phyloP scores from a whole-genome alignment of 352 stramenopile genomes.

The Aphanomyces stellatus region DNA sequence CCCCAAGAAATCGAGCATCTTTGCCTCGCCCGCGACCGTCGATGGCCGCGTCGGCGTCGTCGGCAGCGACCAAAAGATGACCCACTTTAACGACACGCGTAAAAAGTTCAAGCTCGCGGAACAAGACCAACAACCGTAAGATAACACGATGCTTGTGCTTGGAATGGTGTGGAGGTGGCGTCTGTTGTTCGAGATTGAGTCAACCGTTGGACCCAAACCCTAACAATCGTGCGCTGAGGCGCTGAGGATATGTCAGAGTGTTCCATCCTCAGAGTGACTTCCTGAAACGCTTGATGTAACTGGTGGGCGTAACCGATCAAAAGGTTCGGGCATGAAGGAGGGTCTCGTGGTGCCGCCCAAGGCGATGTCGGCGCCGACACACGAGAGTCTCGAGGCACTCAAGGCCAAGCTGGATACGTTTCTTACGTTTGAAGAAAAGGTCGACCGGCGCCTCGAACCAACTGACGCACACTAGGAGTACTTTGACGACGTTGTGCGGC shows the following conservation, averaged over 20 bases:
- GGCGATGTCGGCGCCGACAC: not conserved
- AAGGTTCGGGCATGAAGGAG: no score
- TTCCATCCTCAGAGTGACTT: no score
- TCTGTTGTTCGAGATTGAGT: no score
- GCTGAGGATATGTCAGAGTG: no score
- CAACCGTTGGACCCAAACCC: no score
- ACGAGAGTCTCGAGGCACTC: not conserved
- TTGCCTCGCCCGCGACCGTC: slow-evolving; percentile 77
- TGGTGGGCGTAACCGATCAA: no score
- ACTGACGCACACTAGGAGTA: not conserved
- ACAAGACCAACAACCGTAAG: no score
- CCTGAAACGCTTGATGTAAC: no score
- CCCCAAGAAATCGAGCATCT: slow-evolving; percentile 81
- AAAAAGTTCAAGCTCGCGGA: slow-evolving; percentile 56
- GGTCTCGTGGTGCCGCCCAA: no score
- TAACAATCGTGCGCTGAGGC: no score
- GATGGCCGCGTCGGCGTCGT: slow-evolving; percentile 80
- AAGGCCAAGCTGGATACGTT: not conserved
- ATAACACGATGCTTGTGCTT: no score
- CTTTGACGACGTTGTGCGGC: not conserved
- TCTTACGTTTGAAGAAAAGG: not conserved
- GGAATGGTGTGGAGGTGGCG: no score
- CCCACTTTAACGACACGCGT: slow-evolving; percentile 50
- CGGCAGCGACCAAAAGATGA: slow-evolving; percentile 84
- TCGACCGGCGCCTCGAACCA: not conserved